Evolutionary conservation across 148 eudicot genomes (phyloP).

Genomic region (Persicaria tinctoria): DNA sequence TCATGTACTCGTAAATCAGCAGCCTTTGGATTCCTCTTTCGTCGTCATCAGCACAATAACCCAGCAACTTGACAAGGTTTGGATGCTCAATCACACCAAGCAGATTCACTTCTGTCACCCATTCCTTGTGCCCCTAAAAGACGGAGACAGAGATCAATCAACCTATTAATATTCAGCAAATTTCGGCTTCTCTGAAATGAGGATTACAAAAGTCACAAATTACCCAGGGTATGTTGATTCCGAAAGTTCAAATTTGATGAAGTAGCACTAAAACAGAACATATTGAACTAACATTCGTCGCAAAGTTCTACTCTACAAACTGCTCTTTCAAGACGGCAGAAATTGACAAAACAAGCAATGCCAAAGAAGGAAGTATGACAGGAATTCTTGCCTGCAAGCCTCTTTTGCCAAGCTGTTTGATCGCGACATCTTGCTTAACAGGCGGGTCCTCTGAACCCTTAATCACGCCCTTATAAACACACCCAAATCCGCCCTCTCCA

Average conservation of each 20-base stretch:
- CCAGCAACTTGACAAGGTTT: constrained; percentile 52
- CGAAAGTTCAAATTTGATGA: not conserved
- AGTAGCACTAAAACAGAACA: not conserved
- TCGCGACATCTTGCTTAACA: constrained; percentile 39
- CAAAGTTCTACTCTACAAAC: not conserved
- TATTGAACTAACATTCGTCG: not conserved
- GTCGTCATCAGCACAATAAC: constrained; percentile 57
- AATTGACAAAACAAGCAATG: not conserved
- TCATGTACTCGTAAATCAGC: constrained; percentile 49
- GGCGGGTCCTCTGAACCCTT: constrained; percentile 28
- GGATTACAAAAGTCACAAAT: constrained; percentile 1
- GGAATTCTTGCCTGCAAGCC: constrained; percentile 53
- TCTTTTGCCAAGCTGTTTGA: constrained; percentile 52
- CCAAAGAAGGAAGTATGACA: not conserved
- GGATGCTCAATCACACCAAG: constrained; percentile 55
- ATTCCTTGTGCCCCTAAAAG: constrained; percentile 56
- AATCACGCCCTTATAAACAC: constrained; percentile 46
- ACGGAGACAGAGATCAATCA: not conserved
- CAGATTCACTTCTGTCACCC: constrained; percentile 65
- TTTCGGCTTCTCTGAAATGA: not conserved
- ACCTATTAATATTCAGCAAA: not conserved
- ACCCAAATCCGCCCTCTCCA: constrained; percentile 54
- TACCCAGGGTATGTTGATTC: not conserved
- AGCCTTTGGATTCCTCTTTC: constrained; percentile 61
- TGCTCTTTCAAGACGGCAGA: not conserved